Conservation (phyloP, 1,284 basidiomycete species). For the Stygiomarasmius scandens region DNA sequence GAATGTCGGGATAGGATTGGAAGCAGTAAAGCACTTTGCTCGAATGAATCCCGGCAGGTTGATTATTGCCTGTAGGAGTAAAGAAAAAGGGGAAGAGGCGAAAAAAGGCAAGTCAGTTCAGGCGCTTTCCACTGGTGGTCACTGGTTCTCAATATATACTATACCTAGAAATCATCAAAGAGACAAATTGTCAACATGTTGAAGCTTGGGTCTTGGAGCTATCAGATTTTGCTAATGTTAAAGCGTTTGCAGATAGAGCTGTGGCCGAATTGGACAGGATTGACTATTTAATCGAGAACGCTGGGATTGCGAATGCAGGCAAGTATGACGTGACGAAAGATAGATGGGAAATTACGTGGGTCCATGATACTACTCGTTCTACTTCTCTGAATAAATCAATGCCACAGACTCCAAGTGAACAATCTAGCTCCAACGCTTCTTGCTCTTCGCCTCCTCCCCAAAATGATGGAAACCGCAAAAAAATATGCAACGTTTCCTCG, state of each 20-base stretch:
- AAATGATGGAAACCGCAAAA: slow-evolving; percentile 37
- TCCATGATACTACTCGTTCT: not conserved
- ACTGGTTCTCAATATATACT: not conserved
- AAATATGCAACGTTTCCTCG: slow-evolving; percentile 32
- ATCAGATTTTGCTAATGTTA: slow-evolving; percentile 38
- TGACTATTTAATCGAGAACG: slow-evolving; percentile 45
- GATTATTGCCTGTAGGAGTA: slow-evolving; percentile 31
- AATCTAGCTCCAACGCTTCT: slow-evolving; percentile 40
- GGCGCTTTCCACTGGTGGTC: no score
- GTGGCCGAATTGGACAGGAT: slow-evolving; percentile 37
- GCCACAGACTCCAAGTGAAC: slow-evolving; percentile 45
- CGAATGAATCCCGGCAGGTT: slow-evolving; percentile 31
- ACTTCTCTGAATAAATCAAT: not conserved
- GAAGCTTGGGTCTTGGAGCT: slow-evolving; percentile 44
- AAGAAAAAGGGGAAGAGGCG: slow-evolving; percentile 25
- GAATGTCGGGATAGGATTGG: slow-evolving; percentile 37
- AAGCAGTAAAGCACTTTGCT: slow-evolving; percentile 35
- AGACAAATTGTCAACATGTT: slow-evolving; percentile 32
- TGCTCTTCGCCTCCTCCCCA: slow-evolving; percentile 43
- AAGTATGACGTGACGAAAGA: slow-evolving; percentile 32
- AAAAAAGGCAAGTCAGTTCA: slow-evolving; percentile 22
- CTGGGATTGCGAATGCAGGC: slow-evolving; percentile 25
- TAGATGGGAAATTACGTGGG: slow-evolving; percentile 42
- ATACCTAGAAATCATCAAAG: slow-evolving; percentile 30
- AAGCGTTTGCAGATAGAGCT: slow-evolving; percentile 37